phyloP scores from a whole-genome alignment of 1,284 basidiomycete species.

The Pseudozyma thailandica region DNA sequence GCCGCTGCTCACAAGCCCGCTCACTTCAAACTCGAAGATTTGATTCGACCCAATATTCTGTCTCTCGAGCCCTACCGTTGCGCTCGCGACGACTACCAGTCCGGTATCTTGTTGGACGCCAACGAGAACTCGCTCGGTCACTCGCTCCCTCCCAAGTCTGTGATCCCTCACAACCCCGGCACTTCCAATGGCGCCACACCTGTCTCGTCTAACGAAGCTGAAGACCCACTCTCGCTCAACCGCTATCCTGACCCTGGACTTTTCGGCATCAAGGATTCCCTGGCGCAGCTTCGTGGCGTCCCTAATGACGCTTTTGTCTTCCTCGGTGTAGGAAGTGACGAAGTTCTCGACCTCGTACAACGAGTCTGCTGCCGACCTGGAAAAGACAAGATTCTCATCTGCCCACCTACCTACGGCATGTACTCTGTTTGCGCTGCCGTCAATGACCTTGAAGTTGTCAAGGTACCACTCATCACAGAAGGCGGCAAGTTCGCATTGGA shows the following conservation, averaged over 20 bases:
- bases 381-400: conserved; percentile 75
- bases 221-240: conserved; percentile 74
- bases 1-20: conserved; percentile 62
- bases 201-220: conserved; percentile 21
- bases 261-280: conserved; percentile 79
- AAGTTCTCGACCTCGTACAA: conserved; percentile 94
- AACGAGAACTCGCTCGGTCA: conserved; percentile 96
- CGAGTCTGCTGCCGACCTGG: conserved; percentile 86
- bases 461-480: conserved; percentile 81
- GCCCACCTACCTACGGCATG: conserved; percentile 97
- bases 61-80: conserved; percentile 91
- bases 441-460: conserved; percentile 88
- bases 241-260: conserved; percentile 88
- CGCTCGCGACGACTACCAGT: conserved; percentile 93
- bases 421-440: conserved; percentile 93
- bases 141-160: conserved; percentile 73
- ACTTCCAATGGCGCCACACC: conserved; percentile 23
- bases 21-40: conserved; percentile 65
- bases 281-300: conserved; percentile 74
- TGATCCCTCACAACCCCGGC: conserved; percentile 45
- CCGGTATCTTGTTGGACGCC: conserved; percentile 94
- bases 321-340: conserved; percentile 95
- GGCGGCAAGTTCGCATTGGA: conserved; percentile 81
- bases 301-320: conserved; percentile 75
- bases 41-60: conserved; percentile 93